Evolutionary conservation across 2,329 filamentous ascomycete genomes (phyloP).

Genomic region (Colletotrichum tabaci): DNA sequence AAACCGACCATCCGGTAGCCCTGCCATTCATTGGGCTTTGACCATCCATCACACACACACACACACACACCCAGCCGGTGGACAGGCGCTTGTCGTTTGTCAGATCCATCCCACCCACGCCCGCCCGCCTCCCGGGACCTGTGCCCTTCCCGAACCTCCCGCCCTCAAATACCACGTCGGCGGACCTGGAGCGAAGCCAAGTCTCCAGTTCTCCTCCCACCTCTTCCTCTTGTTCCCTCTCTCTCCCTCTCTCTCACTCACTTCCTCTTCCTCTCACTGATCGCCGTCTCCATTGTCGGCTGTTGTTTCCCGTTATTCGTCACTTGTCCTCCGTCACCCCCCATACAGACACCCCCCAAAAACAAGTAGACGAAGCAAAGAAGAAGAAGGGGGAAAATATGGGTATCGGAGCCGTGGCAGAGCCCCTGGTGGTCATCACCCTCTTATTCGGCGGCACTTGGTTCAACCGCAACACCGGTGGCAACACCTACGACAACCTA

Average conservation of each 20-base stretch:
- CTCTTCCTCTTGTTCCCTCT: background rate
- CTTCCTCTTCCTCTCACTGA: background rate
- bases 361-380: background rate
- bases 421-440: slow-evolving; percentile 59
- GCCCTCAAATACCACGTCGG: slow-evolving; percentile 36
- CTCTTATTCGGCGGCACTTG: slow-evolving; percentile 61
- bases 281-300: slow-evolving; percentile 13
- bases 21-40: slow-evolving; percentile 2
- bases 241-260: background rate
- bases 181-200: slow-evolving; percentile 28
- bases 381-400: slow-evolving; percentile 46
- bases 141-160: slow-evolving; percentile 36
- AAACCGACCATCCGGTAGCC: slow-evolving; percentile 18
- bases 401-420: slow-evolving; percentile 58
- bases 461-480: slow-evolving; percentile 60
- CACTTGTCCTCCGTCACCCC: background rate
- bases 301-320: background rate
- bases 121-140: slow-evolving; percentile 17
- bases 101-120: slow-evolving; percentile 30
- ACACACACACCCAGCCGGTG: background rate
- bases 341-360: background rate
- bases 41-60: background rate
- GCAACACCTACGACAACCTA: slow-evolving; percentile 46
- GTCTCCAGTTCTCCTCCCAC: slow-evolving; percentile 26
- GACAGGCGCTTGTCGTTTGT: slow-evolving; percentile 11